Evolutionary conservation across 192 early-diverging fungal genomes (phyloP).

Genomic region (Borealophlyctis nickersoniae): DNA sequence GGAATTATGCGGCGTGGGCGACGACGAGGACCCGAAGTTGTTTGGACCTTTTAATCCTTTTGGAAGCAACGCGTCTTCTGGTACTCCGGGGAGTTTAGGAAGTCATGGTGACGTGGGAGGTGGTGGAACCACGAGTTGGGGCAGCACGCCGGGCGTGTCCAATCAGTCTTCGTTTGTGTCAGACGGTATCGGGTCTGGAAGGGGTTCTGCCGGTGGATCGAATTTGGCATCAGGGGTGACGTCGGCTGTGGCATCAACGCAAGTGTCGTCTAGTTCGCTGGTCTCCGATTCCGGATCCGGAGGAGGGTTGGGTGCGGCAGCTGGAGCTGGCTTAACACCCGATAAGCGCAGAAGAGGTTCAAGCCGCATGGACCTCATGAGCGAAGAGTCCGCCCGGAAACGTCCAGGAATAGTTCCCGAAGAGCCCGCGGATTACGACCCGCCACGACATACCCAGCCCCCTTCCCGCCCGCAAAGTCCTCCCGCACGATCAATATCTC

Average conservation of each 20-base stretch:
- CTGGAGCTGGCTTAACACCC: no score
- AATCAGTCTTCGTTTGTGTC: conserved; percentile 11
- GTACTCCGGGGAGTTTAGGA: background rate
- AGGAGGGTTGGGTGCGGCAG: background rate
- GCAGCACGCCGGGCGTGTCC: background rate
- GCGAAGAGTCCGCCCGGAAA: background rate
- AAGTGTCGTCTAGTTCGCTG: background rate
- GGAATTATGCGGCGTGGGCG: conserved; percentile 79
- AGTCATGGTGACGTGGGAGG: background rate
- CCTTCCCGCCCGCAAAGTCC: background rate
- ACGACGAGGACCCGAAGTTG: conserved; percentile 34
- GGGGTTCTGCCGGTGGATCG: no score
- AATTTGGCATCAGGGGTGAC: no score
- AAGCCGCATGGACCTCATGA: no score
- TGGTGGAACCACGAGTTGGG: background rate
- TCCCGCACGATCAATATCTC: background rate
- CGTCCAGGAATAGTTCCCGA: background rate
- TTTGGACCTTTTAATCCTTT: conserved; percentile 1
- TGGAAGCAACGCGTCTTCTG: background rate
- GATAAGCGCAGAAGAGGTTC: no score
- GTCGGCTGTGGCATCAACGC: background rate
- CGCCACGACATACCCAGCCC: background rate
- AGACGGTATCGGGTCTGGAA: background rate
- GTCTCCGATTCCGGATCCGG: background rate
- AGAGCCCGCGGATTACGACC: background rate